Conservation (phyloP, 2,329 filamentous ascomycete species). For the Cladosporium austrohemisphaericum region DNA sequence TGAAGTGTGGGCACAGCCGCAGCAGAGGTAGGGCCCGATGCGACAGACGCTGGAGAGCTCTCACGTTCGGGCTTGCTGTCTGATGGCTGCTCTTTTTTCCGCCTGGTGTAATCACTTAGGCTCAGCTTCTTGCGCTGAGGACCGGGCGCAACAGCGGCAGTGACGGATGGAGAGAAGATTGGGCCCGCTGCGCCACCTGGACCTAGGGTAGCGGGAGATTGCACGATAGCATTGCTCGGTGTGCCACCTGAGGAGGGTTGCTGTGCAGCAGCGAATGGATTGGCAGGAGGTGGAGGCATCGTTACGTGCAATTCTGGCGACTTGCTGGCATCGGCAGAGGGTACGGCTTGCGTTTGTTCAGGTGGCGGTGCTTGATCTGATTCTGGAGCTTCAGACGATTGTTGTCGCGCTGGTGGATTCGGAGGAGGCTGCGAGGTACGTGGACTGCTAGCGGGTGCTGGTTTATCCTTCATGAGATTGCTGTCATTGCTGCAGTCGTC, state of each 20-base stretch:
- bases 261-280: constrained; percentile 20
- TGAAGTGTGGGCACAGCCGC: constrained; percentile 25
- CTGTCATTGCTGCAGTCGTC: not conserved
- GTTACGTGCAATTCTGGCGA: constrained; percentile 29
- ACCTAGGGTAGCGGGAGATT: constrained; percentile 24
- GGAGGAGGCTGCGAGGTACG: not conserved
- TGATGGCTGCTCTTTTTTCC: constrained; percentile 35
- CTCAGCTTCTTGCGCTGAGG: constrained; percentile 48
- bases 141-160: constrained; percentile 38
- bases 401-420: constrained; percentile 1
- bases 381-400: constrained; percentile 4
- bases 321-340: constrained; percentile 13
- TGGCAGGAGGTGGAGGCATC: constrained; percentile 32
- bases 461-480: not conserved
- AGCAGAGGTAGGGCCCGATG: constrained; percentile 18
- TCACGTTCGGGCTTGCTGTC: constrained; percentile 27
- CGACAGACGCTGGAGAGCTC: constrained; percentile 29
- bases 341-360: not conserved
- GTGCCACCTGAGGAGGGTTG: constrained; percentile 9
- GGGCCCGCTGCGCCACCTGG: constrained; percentile 18
- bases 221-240: constrained; percentile 17
- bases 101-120: constrained; percentile 48
- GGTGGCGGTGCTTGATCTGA: constrained; percentile 13
- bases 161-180: constrained; percentile 37
- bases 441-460: not conserved